These are phyloP conservation scores for Scalesia atractyloides DNA, from an alignment of 129 eudicot genomes.

Conservation along the genomic window DNA sequence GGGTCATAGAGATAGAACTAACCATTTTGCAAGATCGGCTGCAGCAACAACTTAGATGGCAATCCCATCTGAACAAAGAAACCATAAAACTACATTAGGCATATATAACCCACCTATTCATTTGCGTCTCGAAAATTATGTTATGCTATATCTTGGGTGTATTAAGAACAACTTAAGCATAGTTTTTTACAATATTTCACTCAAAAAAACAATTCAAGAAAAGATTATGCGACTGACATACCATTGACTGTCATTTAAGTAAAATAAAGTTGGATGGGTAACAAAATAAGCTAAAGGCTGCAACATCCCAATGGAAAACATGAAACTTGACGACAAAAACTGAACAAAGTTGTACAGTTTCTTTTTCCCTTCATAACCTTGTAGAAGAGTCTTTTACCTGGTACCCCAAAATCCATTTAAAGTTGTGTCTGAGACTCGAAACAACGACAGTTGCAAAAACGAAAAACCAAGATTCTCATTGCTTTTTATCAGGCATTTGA, in stretches of 20 bases:
- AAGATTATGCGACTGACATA: neutral
- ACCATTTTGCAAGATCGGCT: too few species aligned
- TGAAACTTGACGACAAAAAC: neutral
- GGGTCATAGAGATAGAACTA: too few species aligned
- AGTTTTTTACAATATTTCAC: neutral
- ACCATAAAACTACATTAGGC: too few species aligned
- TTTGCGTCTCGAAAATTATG: too few species aligned
- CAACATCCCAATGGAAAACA: constrained; percentile 10
- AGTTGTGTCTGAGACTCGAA: neutral
- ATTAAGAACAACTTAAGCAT: too few species aligned
- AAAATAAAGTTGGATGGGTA: neutral
- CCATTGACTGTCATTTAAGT: neutral
- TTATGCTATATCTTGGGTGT: too few species aligned
- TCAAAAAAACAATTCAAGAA: constrained; percentile 1
- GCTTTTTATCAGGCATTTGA: too few species aligned
- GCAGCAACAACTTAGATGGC: too few species aligned
- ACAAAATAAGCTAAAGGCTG: neutral
- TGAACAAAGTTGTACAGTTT: neutral
- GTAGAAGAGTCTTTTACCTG: neutral
- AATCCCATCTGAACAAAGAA: too few species aligned
- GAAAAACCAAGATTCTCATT: too few species aligned
- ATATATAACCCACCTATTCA: too few species aligned
- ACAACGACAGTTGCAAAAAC: too few species aligned
- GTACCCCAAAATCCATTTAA: neutral
- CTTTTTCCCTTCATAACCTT: neutral